A percentile compares a stretch with the other conserved stretches of the same genome.
These are phyloP conservation scores for Penicillium roqueforti DNA, from an alignment of 495 filamentous ascomycete species.

Conservation along the genomic window DNA sequence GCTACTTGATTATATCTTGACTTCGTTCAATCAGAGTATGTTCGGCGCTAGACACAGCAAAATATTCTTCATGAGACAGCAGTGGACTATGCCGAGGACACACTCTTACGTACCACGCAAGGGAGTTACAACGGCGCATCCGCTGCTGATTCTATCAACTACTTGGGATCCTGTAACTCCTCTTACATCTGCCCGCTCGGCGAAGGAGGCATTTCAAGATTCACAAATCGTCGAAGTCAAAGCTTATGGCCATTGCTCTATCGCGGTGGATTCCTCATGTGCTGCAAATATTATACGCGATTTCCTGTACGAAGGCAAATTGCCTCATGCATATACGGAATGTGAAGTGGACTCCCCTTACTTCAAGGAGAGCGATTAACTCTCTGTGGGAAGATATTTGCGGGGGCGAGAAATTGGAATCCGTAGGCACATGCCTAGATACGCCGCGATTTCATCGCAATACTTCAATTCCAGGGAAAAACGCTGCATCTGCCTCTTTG, in stretches of 20 bases:
- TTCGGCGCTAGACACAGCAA: conserved; percentile 22
- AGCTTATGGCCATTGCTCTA: conserved; percentile 43
- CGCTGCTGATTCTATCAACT: conserved; percentile 39
- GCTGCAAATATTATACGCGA: conserved; percentile 29
- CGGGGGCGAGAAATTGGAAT: too few relatives aligned
- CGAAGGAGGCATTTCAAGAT: conserved; percentile 34
- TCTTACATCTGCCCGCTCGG: conserved; percentile 35
- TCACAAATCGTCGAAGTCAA: conserved; percentile 39
- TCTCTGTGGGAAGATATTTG: too few relatives aligned
- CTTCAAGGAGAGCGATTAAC: too few relatives aligned
- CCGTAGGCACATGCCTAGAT: too few relatives aligned
- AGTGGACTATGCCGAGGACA: conserved; percentile 36
- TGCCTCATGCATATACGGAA: conserved; percentile 29
- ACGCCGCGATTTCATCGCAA: too few relatives aligned
- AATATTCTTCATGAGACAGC: conserved; percentile 34
- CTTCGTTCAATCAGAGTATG: conserved; percentile 9
- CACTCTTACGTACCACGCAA: conserved; percentile 33
- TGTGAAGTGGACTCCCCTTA: conserved; percentile 34
- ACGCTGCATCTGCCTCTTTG: too few relatives aligned
- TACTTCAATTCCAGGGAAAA: too few relatives aligned
- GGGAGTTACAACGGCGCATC: conserved; percentile 33
- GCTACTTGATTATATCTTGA: conserved; percentile 5
- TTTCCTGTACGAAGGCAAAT: conserved; percentile 35
- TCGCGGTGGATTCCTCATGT: conserved; percentile 39
- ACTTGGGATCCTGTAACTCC: conserved; percentile 44